phyloP scores from a whole-genome alignment of 257 asterid genomes.

The Lavandula angustifolia region DNA sequence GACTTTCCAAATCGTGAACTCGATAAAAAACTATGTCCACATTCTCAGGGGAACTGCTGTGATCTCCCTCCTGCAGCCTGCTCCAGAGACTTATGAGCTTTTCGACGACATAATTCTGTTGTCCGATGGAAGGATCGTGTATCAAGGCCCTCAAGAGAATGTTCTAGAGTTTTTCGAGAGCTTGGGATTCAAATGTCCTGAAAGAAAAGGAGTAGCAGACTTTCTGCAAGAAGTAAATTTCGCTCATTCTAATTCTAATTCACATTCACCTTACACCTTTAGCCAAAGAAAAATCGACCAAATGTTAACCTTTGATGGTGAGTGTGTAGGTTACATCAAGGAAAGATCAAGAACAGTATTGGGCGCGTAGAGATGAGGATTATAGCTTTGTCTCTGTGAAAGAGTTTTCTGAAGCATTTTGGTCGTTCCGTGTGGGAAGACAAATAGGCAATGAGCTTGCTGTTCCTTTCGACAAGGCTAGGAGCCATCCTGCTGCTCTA shows the following conservation, averaged over 20 bases:
- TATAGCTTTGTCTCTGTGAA: conserved; percentile 47
- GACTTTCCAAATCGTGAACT: conserved; percentile 45
- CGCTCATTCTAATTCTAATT: not conserved
- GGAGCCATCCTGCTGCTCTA: conserved; percentile 67
- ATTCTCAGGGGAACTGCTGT: conserved; percentile 52
- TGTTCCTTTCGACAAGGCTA: conserved; percentile 61
- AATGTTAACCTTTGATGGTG: not conserved
- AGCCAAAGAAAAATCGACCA: too few relatives aligned
- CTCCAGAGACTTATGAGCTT: conserved; percentile 52
- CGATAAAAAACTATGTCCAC: conserved; percentile 45
- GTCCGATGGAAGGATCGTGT: conserved; percentile 47
- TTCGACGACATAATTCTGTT: conserved; percentile 53
- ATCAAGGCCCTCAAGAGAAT: conserved; percentile 53
- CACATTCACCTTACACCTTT: not conserved
- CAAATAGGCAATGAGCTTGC: conserved; percentile 57
- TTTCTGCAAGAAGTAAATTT: conserved; percentile 56
- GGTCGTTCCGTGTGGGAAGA: conserved; percentile 53
- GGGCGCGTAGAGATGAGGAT: conserved; percentile 53
- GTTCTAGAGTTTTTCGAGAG: conserved; percentile 51
- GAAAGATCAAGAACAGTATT: conserved; percentile 78
- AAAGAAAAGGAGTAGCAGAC: conserved; percentile 59
- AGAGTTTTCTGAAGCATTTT: conserved; percentile 66
- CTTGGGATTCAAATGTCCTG: conserved; percentile 53
- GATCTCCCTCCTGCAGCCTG: conserved; percentile 58
- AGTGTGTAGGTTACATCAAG: conserved; percentile 62